These are phyloP conservation scores for Fraxinus floribunda DNA, from an alignment of 305 asterid genomes.

Conservation along the genomic window DNA sequence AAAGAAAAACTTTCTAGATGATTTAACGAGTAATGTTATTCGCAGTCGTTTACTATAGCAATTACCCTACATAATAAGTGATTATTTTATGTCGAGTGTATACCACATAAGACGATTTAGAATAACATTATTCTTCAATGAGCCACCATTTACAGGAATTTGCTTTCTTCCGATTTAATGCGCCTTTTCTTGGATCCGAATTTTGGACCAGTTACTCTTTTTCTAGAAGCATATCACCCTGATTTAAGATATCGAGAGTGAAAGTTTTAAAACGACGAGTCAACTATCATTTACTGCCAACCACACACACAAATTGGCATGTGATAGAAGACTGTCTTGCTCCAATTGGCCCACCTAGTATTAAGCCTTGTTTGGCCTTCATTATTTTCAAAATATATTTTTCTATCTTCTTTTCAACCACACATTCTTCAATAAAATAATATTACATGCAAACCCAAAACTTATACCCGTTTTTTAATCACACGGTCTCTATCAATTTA, in stretches of 20 bases:
- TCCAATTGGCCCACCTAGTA: not conserved
- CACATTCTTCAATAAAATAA: no score
- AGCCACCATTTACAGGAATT: not conserved
- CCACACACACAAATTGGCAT: not conserved
- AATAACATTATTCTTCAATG: no score
- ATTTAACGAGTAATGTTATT: not conserved
- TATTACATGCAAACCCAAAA: no score
- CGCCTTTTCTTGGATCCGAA: not conserved
- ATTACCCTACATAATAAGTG: no score
- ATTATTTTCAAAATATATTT: no score
- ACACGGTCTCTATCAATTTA: no score
- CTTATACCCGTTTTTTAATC: no score
- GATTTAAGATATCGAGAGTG: not conserved
- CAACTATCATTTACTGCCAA: not conserved
- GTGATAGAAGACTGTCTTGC: not conserved
- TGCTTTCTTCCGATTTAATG: not conserved
- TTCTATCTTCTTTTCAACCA: no score
- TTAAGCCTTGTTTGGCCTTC: no score
- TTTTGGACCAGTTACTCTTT: not conserved
- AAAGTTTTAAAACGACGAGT: not conserved
- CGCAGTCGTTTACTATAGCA: no score
- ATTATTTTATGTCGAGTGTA: no score
- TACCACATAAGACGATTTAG: fast-evolving
- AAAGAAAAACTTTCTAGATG: not conserved
- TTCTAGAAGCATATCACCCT: not conserved